phyloP scores from a whole-genome alignment of 1,139 yeast species.

The Yamadazyma aaseri region DNA sequence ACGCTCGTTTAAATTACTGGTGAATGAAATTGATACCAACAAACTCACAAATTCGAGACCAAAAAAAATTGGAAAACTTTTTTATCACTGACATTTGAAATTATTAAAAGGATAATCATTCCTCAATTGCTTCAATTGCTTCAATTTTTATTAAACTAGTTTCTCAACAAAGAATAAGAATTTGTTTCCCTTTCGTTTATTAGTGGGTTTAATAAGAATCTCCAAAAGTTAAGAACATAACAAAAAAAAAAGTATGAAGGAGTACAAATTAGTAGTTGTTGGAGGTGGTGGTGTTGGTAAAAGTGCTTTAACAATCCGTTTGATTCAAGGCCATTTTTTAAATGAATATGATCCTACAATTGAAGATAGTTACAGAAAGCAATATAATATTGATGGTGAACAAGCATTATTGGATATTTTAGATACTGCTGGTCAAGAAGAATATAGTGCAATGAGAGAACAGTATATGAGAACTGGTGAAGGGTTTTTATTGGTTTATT shows the following conservation, averaged over 20 bases:
- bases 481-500: slow-evolving; percentile 82
- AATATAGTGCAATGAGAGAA: slow-evolving; percentile 93
- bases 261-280: slow-evolving; percentile 87
- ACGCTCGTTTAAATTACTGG: too few species aligned
- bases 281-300: slow-evolving; percentile 99
- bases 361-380: slow-evolving; percentile 71
- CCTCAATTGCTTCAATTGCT: too few species aligned
- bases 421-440: slow-evolving; percentile 99
- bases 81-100: too few species aligned
- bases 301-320: slow-evolving; percentile 88
- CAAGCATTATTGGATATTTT: slow-evolving; percentile 66
- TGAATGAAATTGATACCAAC: too few species aligned
- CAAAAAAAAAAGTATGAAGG: slow-evolving; percentile 44
- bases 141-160: too few species aligned
- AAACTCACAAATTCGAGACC: too few species aligned
- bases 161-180: too few species aligned
- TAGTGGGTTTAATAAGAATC: too few species aligned
- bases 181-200: too few species aligned
- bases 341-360: slow-evolving; percentile 98
- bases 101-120: too few species aligned
- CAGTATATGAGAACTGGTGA: slow-evolving; percentile 92
- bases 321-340: slow-evolving; percentile 87
- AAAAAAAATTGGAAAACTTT: too few species aligned
- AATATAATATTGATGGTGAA: slow-evolving; percentile 51
- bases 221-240: too few species aligned